Conservation (phyloP, 2,329 filamentous ascomycete species). For the Pseudogymnoascus sp. region DNA sequence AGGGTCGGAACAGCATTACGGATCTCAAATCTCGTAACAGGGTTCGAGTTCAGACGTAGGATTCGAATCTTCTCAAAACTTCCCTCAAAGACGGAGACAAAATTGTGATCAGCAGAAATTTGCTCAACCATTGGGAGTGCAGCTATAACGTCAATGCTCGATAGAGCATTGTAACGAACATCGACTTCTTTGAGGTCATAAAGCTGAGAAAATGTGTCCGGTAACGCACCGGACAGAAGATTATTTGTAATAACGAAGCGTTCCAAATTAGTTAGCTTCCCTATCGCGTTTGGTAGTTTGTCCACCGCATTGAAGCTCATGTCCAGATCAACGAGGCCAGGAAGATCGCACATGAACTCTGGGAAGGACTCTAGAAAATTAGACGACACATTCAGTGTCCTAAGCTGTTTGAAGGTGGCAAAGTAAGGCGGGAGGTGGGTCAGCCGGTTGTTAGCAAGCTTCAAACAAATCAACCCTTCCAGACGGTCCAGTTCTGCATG, state of each 20-base stretch:
- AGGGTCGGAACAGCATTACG: slow-evolving; percentile 69
- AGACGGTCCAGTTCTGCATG: slow-evolving; percentile 74
- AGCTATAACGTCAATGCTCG: slow-evolving; percentile 80
- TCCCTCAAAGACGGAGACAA: slow-evolving; percentile 81
- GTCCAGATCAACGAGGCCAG: slow-evolving; percentile 82
- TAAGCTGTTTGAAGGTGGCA: slow-evolving; percentile 66
- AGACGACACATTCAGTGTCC: slow-evolving; percentile 85
- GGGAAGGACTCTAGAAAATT: slow-evolving; percentile 86
- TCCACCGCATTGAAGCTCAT: slow-evolving; percentile 93
- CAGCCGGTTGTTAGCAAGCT: slow-evolving; percentile 87
- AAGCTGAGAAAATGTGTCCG: slow-evolving; percentile 64
- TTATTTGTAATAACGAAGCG: slow-evolving; percentile 96
- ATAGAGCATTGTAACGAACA: slow-evolving; percentile 85
- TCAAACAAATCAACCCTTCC: slow-evolving; percentile 74
- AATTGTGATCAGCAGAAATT: slow-evolving; percentile 85
- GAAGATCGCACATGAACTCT: slow-evolving; percentile 72
- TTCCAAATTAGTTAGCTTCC: slow-evolving; percentile 71
- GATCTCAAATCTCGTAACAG: slow-evolving; percentile 88
- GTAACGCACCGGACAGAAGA: slow-evolving; percentile 68
- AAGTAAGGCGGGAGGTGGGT: slow-evolving; percentile 76
- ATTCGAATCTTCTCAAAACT: slow-evolving; percentile 79
- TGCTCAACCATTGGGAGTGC: slow-evolving; percentile 81
- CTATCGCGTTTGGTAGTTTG: slow-evolving; percentile 68
- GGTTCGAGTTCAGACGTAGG: slow-evolving; percentile 88
- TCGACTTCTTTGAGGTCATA: slow-evolving; percentile 76